Base-by-base conservation (phyloP, 441 rosid genomes). In the Aquilaria agallochum region DNA sequence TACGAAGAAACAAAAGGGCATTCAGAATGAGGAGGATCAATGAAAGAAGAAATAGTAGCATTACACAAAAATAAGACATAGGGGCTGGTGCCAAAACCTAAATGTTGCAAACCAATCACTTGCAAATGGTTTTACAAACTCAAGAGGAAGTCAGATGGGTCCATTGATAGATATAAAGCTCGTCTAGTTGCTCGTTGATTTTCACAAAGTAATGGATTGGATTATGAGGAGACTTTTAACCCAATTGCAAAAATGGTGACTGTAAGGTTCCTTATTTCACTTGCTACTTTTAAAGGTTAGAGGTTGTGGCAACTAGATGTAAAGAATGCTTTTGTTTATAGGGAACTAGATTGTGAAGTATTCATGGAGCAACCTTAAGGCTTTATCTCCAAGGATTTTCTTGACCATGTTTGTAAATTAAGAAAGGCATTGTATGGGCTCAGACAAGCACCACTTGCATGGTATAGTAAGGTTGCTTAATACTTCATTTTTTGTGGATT, bases 1-100 rank as follows among this genome's bases (percentile, higher is more conserved):
- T 68, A 50, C 42, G 42, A 62, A 30, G 53, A 62, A 68, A 1
- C 27, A 60, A 62, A 42, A 50, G 57, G 10, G 5, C 1, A 11
- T 27, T 57, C 15, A 44, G 4, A 56, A 31, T 62, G 55, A 50
- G 63, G 40, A 45, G 33, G 5, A 50, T 13, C 51, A 0, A 63
- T 62, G 67, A 0, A 50, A 36, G 67, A 68, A 40, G 67, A 68
- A 45, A 56, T 68, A 32, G 36, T 49, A 48, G 63, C 59, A 0
- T 57, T 57, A 10, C 45, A 58, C 8, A 68, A 56, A 51, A 68
- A 62, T 51, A 9, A 62, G 13, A 63, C 54, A 3, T 68, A 42
- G 45, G 59, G 57, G 68, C 2, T 68, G 13, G 55, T 63, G 12
- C 36, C 53, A 36, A 68, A 68, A 50, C 58, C 31, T 55, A 32